These are phyloP conservation scores for Cryphonectria carpinicola DNA, from an alignment of 2,329 filamentous ascomycete species.

Conservation along the genomic window DNA sequence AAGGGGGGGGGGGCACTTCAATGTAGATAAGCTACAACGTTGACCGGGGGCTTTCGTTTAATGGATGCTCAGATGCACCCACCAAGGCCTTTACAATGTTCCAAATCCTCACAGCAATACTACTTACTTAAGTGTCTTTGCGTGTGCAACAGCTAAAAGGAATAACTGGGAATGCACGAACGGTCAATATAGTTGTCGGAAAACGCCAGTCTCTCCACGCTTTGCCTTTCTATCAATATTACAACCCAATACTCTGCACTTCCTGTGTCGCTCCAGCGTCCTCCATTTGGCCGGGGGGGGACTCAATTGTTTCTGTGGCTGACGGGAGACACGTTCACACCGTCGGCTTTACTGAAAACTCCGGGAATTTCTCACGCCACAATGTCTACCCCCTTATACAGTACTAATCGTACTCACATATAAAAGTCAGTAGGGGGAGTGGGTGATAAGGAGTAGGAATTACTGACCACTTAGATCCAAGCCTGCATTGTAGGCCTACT, in stretches of 20 bases:
- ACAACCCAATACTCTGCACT: neutral
- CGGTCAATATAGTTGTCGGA: too few species aligned
- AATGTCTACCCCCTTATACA: too few species aligned
- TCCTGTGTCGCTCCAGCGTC: neutral
- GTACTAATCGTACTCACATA: too few species aligned
- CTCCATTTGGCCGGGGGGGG: neutral
- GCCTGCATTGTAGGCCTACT: too few species aligned
- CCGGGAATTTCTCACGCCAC: too few species aligned
- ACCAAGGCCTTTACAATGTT: neutral
- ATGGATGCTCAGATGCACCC: neutral
- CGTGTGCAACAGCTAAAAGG: too few species aligned
- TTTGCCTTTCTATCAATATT: neutral
- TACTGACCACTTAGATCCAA: neutral
- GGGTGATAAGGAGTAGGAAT: too few species aligned
- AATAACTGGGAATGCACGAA: too few species aligned
- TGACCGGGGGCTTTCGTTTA: neutral
- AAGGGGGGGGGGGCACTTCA: too few species aligned
- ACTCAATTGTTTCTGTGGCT: neutral
- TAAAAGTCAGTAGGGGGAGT: too few species aligned
- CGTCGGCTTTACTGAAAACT: too few species aligned
- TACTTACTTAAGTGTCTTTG: neutral
- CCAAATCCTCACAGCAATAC: neutral
- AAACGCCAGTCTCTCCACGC: too few species aligned
- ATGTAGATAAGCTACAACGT: neutral
- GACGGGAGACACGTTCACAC: neutral